Evolutionary conservation across 2,329 filamentous ascomycete species (phyloP), one percentile per base, ranked within the genome.

Genomic region (Colletotrichum sp.): DNA sequence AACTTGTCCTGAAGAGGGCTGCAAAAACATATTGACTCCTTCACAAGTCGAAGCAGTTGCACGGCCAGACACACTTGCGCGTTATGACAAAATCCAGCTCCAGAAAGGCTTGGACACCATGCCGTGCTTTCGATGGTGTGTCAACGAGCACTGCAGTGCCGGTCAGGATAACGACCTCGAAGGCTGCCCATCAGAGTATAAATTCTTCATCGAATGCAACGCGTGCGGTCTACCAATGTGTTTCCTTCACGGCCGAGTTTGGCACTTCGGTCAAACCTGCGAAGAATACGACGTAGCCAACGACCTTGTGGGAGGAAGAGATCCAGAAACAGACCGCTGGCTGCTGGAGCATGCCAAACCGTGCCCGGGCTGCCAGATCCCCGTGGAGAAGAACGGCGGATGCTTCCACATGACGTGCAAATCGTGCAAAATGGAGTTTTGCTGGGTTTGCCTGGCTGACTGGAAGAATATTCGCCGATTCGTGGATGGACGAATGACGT

Each of bases 331-430:
- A 8, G 44, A 59, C 44, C 34, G 57, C 1, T 82, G 80, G 80
- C 61, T 81, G 19, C 65, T 57, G n/a, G 66, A 71, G 11, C 76
- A 81, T 52, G 78, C 80, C 8, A 82, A 82, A 67, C 49, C 59
- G 4, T 83, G 81, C 52, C 79, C 79, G 2, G 77, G 78, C 4
- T 83, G 81, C 74, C 73, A 77, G 1, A 70, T 77, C 1, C 61
- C 73, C n/a, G 69, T 82, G n/a, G 72, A 79, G 66, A 82, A 81
- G 62, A 68, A 76, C n/a, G 83, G 81, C 1, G 84, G 85, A 0
- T 87, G 84, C 74, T 85, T 84, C 74, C 85, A 86, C 77, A 86
- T 86, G 85, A 85, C 83, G 1, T 86, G 85, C 78, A 75, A 80
- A 13, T 80, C 81, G 61, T 87, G 85, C 78, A 79, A 81, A 25